Base-by-base conservation (phyloP, 2,329 filamentous ascomycete species). In the Colletotrichum sp. region DNA sequence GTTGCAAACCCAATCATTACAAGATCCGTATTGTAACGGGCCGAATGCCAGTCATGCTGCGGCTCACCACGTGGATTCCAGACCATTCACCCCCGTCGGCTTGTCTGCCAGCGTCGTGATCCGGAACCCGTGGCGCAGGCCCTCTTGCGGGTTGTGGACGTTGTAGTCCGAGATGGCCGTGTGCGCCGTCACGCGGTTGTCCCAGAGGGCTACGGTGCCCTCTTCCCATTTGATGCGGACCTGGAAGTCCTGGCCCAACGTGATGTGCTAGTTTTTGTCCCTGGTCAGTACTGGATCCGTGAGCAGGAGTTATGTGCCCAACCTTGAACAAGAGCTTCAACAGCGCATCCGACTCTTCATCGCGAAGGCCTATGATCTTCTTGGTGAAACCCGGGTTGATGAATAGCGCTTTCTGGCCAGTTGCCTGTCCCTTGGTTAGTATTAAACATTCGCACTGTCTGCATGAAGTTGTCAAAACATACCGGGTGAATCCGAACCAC, bases 311-410 rank as follows among this genome's bases (percentile, higher is more conserved):
- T 6, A 69, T 18, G 38, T 12, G 38, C 7, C 76, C 4, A 72
- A 82, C 81, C 72, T 87, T 83, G 76, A 87, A 95, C 8, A 95
- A 85, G 83, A 96, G 93, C 79, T 94, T 91, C 69, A 95, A 87
- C 12, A 95, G 85, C 62, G 88, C 88, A 76, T 97, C 95, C 3
- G 92, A 95, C 81, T 98, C 95, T 80, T 98, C 95, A 80, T 95
- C 94, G 84, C 98, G 97, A 79, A 93, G 90, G 15, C 94, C 95
- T 2, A 96, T 90, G 68, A 98, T 96, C 34, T 92, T 88, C 65
- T 94, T 92, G 6, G 94, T 96, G 84, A 97, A 77, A 3, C 72
- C 76, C 2, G 73, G 72, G 59, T 77, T 87, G 66, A 80, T 68
- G 64, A 80, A 81, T 3, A 80, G 70, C 1, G 78, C 77, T 27